Conservation (phyloP, 371 early-diverging fungal species). For the Synchytrium microbalum region DNA sequence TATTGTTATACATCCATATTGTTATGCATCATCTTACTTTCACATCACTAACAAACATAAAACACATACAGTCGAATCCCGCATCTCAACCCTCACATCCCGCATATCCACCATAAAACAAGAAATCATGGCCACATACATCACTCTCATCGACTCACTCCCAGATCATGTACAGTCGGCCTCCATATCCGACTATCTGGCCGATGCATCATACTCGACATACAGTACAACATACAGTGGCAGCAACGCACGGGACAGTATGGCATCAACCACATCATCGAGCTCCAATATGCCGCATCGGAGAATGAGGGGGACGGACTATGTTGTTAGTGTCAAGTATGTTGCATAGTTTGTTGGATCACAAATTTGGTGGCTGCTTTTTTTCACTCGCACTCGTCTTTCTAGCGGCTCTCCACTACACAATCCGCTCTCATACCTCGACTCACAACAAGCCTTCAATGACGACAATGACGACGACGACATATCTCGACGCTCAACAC, state of each 20-base stretch:
- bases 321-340: too few species aligned
- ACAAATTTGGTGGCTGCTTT: too few species aligned
- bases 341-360: too few species aligned
- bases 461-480: neutral
- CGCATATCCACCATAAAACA: neutral
- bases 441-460: neutral
- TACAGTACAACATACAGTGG: too few species aligned
- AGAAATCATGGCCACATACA: neutral
- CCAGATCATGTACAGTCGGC: neutral
- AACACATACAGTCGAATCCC: neutral
- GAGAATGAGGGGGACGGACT: too few species aligned
- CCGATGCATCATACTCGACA: too few species aligned
- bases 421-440: neutral
- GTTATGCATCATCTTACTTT: neutral
- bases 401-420: neutral
- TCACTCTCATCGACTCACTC: neutral
- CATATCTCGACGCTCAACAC: neutral
- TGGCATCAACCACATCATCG: too few species aligned
- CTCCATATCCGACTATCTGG: too few species aligned
- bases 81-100: neutral
- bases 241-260: too few species aligned
- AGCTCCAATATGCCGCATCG: too few species aligned
- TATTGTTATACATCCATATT: too few species aligned
- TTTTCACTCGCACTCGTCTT: too few species aligned
- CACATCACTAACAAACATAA: neutral